These are phyloP conservation scores for Apiospora kogelbergensis DNA, from an alignment of 2,329 filamentous ascomycete genomes.

Conservation along the genomic window DNA sequence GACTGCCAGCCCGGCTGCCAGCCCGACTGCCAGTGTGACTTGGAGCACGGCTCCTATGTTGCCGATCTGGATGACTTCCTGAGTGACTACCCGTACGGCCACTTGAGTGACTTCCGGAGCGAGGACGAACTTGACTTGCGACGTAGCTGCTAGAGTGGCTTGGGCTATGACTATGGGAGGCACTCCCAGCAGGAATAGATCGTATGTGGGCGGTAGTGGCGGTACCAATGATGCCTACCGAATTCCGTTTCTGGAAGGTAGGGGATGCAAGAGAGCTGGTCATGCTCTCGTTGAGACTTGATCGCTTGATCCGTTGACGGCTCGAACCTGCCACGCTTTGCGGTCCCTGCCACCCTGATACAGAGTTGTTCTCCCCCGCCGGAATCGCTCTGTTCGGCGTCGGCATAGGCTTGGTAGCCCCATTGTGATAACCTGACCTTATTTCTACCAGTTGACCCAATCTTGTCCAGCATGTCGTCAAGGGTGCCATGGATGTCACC, in stretches of 20 bases:
- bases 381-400: background rate
- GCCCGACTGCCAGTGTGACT: background rate
- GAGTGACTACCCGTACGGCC: background rate
- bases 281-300: background rate
- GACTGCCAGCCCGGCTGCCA: background rate
- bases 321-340: background rate
- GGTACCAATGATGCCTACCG: background rate
- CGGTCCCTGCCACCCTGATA: background rate
- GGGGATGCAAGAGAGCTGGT: background rate
- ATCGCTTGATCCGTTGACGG: background rate
- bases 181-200: background rate
- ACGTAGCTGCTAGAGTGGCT: background rate
- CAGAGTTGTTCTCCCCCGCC: background rate
- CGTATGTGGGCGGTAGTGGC: background rate
- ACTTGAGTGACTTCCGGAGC: background rate
- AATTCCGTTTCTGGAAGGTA: background rate
- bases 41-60: background rate
- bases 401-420: background rate
- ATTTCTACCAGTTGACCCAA: slow-evolving; percentile 11
- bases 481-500: slow-evolving; percentile 8
- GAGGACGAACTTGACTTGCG: background rate
- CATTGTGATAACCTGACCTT: background rate
- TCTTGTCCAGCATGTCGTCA: slow-evolving; percentile 14
- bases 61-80: background rate
- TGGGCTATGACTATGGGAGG: background rate